Base-by-base conservation (phyloP, 2,329 filamentous ascomycete genomes). In the Arthrobotrys pseudoclavata region DNA sequence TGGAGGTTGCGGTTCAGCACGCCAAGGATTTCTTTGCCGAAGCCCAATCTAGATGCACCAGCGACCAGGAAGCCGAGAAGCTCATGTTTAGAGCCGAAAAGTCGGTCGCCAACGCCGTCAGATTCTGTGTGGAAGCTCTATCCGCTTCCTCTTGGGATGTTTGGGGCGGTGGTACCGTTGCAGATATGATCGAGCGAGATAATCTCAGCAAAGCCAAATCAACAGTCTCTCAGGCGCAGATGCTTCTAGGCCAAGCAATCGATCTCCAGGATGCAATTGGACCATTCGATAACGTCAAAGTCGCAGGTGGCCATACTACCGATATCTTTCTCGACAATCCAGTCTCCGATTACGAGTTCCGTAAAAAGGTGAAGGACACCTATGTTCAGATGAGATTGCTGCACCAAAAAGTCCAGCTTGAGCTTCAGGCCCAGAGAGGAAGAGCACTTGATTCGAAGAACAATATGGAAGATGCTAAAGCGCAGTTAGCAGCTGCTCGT, bases 291-390 rank as follows among this genome's bases (percentile, higher is more conserved):
- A 67, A 81, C 0, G 83, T 87, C 20, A 82, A 82, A 20, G 85
- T 88, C 55, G 84, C 85, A 0, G 83, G 85, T 47, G 86, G 86
- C 0, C 84, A 82, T 67, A 83, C 87, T 13, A 83, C 83, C 6
- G 87, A 88, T 75, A 83, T 88, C 1, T 83, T 88, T n/a, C 88
- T 88, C 79, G 86, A 88, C 80, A 88, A 87, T 61, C 85, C 88
- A 71, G 87, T 87, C 80, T 85, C 84, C 7, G 87, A 88, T 71
- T 85, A 86, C 83, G 84, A 84, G 1, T 87, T 88, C 81, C 86
- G 87, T 76, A 84, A 87, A 12, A 85, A 87, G 81, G 86, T 89
- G 75, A 85, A 87, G 80, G 81, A 83, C 15, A 86, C 84, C 2
- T 83, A 86, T 74, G 82, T 85, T 1, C 79, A 84, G 6, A 80